These are phyloP conservation scores for Phaeosphaeria sp. DNA, from an alignment of 2,329 filamentous ascomycete genomes.

Conservation along the genomic window DNA sequence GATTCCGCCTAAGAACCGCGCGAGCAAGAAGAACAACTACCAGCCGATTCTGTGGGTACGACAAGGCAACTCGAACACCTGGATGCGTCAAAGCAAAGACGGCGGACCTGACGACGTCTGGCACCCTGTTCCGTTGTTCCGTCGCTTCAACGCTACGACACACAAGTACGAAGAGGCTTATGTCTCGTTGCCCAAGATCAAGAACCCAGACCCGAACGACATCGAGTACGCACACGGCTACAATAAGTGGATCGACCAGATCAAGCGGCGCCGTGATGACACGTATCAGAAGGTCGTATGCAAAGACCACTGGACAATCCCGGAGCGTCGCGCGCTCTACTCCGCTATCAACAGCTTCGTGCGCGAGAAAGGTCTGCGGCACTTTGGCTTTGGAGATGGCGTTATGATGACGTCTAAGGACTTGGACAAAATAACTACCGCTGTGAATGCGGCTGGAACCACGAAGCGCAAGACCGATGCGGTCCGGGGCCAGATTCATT, in stretches of 20 bases:
- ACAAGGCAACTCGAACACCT: neutral
- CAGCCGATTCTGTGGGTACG: neutral
- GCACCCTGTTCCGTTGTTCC: slow-evolving; percentile 11
- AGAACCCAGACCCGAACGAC: slow-evolving; percentile 11
- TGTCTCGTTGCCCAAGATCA: slow-evolving; percentile 5
- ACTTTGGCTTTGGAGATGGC: slow-evolving; percentile 6
- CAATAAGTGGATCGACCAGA: slow-evolving; percentile 22
- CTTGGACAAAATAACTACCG: slow-evolving; percentile 6
- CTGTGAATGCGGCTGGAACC: slow-evolving; percentile 4
- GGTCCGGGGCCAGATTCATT: slow-evolving; percentile 14
- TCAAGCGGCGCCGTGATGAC: slow-evolving; percentile 12
- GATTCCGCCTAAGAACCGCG: neutral
- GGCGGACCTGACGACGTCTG: slow-evolving; percentile 4
- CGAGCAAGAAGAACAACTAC: neutral
- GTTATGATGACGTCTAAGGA: slow-evolving; percentile 6
- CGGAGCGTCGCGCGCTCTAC: slow-evolving; percentile 12
- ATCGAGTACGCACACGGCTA: slow-evolving; percentile 5
- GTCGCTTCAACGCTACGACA: slow-evolving; percentile 8
- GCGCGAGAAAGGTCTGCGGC: slow-evolving; percentile 3
- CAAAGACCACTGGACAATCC: slow-evolving; percentile 9
- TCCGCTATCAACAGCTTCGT: slow-evolving; percentile 12
- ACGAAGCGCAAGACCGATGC: slow-evolving; percentile 8
- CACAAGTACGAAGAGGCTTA: slow-evolving; percentile 10
- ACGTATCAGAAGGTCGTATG: slow-evolving; percentile 4
- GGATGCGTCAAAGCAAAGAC: slow-evolving; percentile 1